phyloP scores from a whole-genome alignment of 2,329 filamentous ascomycete species.

The Byssochlamys sp. region DNA sequence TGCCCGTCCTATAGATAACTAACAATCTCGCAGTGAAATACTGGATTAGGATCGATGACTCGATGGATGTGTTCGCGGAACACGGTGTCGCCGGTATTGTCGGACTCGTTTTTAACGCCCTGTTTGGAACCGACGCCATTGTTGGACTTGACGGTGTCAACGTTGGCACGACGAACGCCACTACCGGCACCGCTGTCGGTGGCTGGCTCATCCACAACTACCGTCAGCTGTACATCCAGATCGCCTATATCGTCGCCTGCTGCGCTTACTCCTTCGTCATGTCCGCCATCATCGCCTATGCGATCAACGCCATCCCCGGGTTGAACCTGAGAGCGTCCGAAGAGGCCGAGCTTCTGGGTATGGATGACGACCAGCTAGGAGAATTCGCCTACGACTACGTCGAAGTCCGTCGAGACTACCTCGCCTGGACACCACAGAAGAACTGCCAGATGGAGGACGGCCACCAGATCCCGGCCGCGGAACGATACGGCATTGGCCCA shows the following conservation, averaged over 20 bases:
- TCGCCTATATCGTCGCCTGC: slow-evolving; percentile 57
- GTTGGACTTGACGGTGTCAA: slow-evolving; percentile 61
- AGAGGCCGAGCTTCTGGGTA: slow-evolving; percentile 60
- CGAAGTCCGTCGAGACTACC: slow-evolving; percentile 42
- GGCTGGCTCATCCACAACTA: slow-evolving; percentile 65
- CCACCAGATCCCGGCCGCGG: slow-evolving; percentile 46
- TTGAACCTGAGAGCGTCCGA: slow-evolving; percentile 58
- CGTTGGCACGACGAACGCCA: slow-evolving; percentile 31
- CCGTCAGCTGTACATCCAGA: slow-evolving; percentile 61
- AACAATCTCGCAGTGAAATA: slow-evolving; percentile 48
- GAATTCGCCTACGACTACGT: slow-evolving; percentile 46
- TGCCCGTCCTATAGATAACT: not conserved
- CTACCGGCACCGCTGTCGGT: slow-evolving; percentile 38
- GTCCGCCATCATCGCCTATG: slow-evolving; percentile 59
- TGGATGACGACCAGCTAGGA: slow-evolving; percentile 44
- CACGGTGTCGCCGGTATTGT: slow-evolving; percentile 76
- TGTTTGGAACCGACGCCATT: slow-evolving; percentile 67
- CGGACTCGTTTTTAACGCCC: slow-evolving; percentile 67
- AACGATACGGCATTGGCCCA: slow-evolving; percentile 51
- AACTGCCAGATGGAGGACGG: slow-evolving; percentile 37
- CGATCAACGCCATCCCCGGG: slow-evolving; percentile 62
- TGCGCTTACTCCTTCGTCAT: slow-evolving; percentile 59
- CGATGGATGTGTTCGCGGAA: slow-evolving; percentile 83
- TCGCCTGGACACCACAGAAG: slow-evolving; percentile 41
- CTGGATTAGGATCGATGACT: slow-evolving; percentile 72